A percentile compares a stretch with the other conserved stretches of the same genome.
phyloP scores from a whole-genome alignment of 2,329 filamentous ascomycete genomes.

The Colletotrichum australisinense region DNA sequence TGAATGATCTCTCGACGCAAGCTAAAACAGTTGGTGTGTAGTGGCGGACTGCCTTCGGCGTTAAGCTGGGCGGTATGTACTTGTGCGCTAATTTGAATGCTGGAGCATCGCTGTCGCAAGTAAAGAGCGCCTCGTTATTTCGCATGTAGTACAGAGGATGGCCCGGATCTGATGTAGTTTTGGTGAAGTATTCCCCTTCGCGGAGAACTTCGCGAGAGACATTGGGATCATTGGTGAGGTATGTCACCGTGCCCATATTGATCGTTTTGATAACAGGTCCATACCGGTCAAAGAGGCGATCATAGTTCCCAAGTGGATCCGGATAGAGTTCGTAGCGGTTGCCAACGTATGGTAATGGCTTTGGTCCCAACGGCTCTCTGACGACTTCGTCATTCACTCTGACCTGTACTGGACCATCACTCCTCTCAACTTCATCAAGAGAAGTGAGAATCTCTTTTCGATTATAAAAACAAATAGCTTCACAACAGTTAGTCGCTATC shows the following conservation, averaged over 20 bases:
- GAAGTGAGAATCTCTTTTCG: slow-evolving; percentile 3
- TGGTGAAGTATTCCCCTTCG: slow-evolving; percentile 19
- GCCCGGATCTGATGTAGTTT: slow-evolving; percentile 8
- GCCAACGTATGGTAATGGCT: slow-evolving; percentile 3
- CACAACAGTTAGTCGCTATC: neutral
- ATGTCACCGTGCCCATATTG: slow-evolving; percentile 14
- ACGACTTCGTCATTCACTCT: slow-evolving; percentile 17
- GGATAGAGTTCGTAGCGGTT: slow-evolving; percentile 26
- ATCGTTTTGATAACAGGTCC: slow-evolving; percentile 16
- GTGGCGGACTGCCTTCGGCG: slow-evolving; percentile 12
- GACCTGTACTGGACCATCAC: slow-evolving; percentile 12
- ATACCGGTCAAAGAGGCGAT: slow-evolving; percentile 9
- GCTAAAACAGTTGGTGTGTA: neutral
- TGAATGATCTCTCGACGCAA: neutral
- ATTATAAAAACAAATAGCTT: slow-evolving; percentile 18
- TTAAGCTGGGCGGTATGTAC: slow-evolving; percentile 19
- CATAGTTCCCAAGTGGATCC: slow-evolving; percentile 20
- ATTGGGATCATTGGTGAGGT: slow-evolving; percentile 21
- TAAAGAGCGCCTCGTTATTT: slow-evolving; percentile 14
- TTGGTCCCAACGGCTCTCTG: slow-evolving; percentile 1
- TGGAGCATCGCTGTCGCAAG: slow-evolving; percentile 3
- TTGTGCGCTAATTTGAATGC: slow-evolving; percentile 6
- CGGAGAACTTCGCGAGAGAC: slow-evolving; percentile 18
- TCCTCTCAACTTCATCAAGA: slow-evolving; percentile 8
- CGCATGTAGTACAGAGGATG: slow-evolving; percentile 25